Percentiles rank a stretch among this genome's conserved stretches.
phyloP scores from a whole-genome alignment of 108 stramenopile species.

The Heterococcus sp. region DNA sequence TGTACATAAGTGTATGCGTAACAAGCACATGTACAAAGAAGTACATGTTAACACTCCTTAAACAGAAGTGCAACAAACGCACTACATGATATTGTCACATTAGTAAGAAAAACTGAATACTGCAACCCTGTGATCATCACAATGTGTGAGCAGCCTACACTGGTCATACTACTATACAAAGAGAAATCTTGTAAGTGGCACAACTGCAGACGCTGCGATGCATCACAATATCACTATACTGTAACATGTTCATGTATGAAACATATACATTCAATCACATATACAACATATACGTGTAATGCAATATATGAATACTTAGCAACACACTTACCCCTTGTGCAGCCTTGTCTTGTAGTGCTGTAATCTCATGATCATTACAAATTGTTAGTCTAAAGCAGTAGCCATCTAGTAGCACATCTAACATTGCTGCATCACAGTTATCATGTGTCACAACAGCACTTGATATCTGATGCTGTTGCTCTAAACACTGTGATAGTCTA shows the following conservation, averaged over 20 bases:
- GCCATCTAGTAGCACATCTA: constrained; percentile 19
- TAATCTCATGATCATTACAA: neutral
- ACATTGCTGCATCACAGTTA: neutral
- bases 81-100: too few species aligned
- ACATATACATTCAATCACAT: neutral
- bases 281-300: neutral
- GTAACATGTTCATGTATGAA: too few species aligned
- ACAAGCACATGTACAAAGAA: neutral
- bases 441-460: neutral
- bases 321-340: neutral
- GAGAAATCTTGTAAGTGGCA: too few species aligned
- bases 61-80: neutral
- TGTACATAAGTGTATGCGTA: neutral
- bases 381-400: constrained; percentile 34
- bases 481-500: constrained; percentile 31
- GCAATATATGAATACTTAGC: neutral
- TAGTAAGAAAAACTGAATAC: too few species aligned
- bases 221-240: too few species aligned
- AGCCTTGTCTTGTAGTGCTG: neutral
- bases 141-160: neutral
- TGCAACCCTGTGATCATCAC: too few species aligned
- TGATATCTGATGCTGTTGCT: neutral
- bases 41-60: neutral
- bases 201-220: too few species aligned
- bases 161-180: too few species aligned